Base-by-base conservation (phyloP, 805 yeast species). In the Teunomyces barrocoloradensis region DNA sequence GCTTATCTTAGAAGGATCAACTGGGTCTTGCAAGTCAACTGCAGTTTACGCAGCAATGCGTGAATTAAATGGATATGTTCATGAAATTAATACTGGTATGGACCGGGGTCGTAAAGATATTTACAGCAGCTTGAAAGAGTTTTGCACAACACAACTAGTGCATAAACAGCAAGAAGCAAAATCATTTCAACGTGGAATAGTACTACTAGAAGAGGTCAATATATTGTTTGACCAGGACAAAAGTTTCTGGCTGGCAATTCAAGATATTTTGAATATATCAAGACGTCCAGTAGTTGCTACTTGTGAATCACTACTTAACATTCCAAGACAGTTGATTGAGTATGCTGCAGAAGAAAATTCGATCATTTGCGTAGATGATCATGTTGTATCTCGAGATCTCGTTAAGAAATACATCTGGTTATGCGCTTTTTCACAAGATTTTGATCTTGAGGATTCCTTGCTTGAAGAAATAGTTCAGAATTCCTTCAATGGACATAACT, bases 131-230 rank as follows among this genome's bases (percentile, higher is more conserved):
- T 71, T 92, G 33, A 82, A 78, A 42, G 97, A 95, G 57, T 78
- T 90, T 45, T 82, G 92, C 47, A 91, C 96, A 3, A 86, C 96
- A 0, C 89, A 89, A 50, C 69, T 86, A 41, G 91, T 92, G 1
- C 88, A 85, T 53, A 70, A 70, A 42, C 58, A 46, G n/a, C 45
- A 50, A 27, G 64, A 64, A 18, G 51, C 48, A 12, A 49, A 52
- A 35, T 46, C 42, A 6, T 77, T 77, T 43, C 81, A 77, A 49
- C 75, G 80, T 49, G 90, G 92, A 6, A 69, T 89, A 5, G 83
- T 94, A 3, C 64, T 94, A 29, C 73, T 92, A 48, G 96, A 91
- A 55, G 97, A 92, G 57, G 91, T 87, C 35, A 96, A 92, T 60
- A 71, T 88, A 9, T 62, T 91, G 15, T 89, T 85, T 57, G 89